phyloP scores from a whole-genome alignment of 1,284 basidiomycete genomes.

The Cystobasidium pallidum region DNA sequence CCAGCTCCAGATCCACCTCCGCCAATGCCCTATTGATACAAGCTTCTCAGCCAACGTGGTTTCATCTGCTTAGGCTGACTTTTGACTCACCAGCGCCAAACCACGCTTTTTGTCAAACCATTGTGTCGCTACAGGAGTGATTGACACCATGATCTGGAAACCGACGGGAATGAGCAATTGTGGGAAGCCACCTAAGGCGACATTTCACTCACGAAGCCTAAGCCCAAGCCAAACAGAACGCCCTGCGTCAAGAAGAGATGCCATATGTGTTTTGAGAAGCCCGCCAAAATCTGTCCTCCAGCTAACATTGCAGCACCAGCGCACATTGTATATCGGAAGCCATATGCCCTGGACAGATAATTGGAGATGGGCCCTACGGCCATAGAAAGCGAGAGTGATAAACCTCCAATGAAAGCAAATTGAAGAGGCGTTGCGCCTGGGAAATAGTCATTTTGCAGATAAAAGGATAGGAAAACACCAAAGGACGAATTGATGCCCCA shows the following conservation, averaged over 20 bases:
- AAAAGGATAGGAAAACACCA: constrained; percentile 59
- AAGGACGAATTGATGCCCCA: constrained; percentile 59
- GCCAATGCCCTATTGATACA: constrained; percentile 49
- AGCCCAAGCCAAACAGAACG: constrained; percentile 50
- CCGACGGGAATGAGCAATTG: not conserved
- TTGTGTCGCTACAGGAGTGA: constrained; percentile 56
- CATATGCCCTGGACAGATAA: constrained; percentile 53
- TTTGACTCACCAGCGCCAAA: constrained; percentile 50
- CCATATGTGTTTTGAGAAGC: constrained; percentile 48
- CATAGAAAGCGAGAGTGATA: constrained; percentile 56
- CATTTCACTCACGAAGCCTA: constrained; percentile 46
- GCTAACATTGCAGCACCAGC: constrained; percentile 53
- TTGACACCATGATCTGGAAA: constrained; percentile 49
- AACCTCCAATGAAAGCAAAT: constrained; percentile 59
- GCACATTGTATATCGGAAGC: constrained; percentile 56
- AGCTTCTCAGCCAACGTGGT: too few species aligned
- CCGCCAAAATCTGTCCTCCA: constrained; percentile 48
- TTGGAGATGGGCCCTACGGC: constrained; percentile 57
- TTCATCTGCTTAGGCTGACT: not conserved
- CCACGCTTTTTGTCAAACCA: constrained; percentile 57
- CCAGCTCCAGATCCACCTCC: constrained; percentile 57
- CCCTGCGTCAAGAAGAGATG: constrained; percentile 52
- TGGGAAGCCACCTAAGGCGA: not conserved
- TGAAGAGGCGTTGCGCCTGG: constrained; percentile 56
- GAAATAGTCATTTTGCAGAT: constrained; percentile 58